Base-by-base conservation (phyloP, 805 yeast genomes). In the Metschnikowia kofuensis region DNA sequence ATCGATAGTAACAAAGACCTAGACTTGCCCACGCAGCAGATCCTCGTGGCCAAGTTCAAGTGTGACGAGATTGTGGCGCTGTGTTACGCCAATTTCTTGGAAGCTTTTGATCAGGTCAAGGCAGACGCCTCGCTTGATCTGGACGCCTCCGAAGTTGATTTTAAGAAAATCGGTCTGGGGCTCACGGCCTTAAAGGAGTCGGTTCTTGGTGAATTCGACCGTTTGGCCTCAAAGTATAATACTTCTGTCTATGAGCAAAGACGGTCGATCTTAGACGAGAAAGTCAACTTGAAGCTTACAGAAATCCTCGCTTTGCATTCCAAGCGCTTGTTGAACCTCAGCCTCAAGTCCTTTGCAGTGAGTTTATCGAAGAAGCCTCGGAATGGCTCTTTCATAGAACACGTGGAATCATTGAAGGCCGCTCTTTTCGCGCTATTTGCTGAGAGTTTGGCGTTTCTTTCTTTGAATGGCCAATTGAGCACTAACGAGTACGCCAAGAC, bases 21-120 rank as follows among this genome's bases (percentile, higher is more conserved):
- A 54, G 99, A 94, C 68, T 76, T 94, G 55, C 99, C 99, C 28
- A 91, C 98, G 1, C 99, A 94, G 63, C 99, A 94, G 66, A 87
- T 89, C 31, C 74, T 94, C 51, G 98, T 94, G 26, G 96, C 99
- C 7, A 81, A 94, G 59, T 92, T 89, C 69, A 83, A 96, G 61
- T 92, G 98, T 65, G 96, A 90, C 61, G 98, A 94, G 66, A 87
- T 94, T 42, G 77, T 85, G 21, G 69, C 74, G 38, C 51, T 48
- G 16, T 64, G 68, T 29, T 68, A 52, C 38, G 64, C 59, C 9
- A 70, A 68, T 10, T 72, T 71, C 48, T 46, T 57, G 15, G 40
- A 21, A 11, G 60, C 57, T 26, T 64, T 55, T 40, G 45, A 55
- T 4, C 61, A 51, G 11, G 30, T 40, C 13, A 49, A 50, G 30